Evolutionary conservation across 169 alveolate genomes (phyloP), one percentile per base, ranked within the genome.

Genomic region (Eimeria nieschulzi): DNA sequence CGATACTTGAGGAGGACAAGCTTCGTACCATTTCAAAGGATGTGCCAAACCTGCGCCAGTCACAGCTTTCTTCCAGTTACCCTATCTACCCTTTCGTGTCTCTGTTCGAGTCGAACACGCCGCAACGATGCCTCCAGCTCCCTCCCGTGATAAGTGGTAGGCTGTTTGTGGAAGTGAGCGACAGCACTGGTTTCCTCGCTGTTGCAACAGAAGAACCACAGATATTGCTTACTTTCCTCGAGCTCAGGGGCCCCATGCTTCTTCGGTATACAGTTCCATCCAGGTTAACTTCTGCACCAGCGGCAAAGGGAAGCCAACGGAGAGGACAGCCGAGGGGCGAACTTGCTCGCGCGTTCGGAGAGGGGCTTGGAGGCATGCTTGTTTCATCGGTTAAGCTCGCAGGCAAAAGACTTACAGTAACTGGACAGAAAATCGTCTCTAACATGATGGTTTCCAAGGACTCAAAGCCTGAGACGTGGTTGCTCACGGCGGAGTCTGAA

Each of bases 111-210:
- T 61, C 46, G 63, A 76, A 82, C 26, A 13, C 63, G 78, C 90
- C 90, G 54, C 78, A 82, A 51, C 59, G 76, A 68, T 61, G 90
- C 19, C 66, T 82, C 13, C 19, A 73, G 51, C 33, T 82, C 78
- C 90, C 90, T 82, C 76, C 90, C 64, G 76, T 61, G 39, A 39
- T 82, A 15, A 82, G 90, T 51, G 90, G 90, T 9, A 59, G 90
- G 76, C 90, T 82, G 53, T 82, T 82, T 39, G 76, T 82, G 63
- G 90, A 82, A 61, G 54, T 54, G 33, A 0, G 3, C 46, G 73
- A 55, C 9, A 59, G 68, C n/a, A 21, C 26, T 15, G 51, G 17
- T 10, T 9, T 26, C 23, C 17, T 13, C 15, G 76, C 76, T 10
- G 33, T 75, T 2, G 2, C 66, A 51, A 9, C 84, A 61, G 26